Evolutionary conservation across 2,329 filamentous ascomycete species (phyloP), one percentile per base, ranked within the genome.

Genomic region (Arthrobotrys entomopaga): DNA sequence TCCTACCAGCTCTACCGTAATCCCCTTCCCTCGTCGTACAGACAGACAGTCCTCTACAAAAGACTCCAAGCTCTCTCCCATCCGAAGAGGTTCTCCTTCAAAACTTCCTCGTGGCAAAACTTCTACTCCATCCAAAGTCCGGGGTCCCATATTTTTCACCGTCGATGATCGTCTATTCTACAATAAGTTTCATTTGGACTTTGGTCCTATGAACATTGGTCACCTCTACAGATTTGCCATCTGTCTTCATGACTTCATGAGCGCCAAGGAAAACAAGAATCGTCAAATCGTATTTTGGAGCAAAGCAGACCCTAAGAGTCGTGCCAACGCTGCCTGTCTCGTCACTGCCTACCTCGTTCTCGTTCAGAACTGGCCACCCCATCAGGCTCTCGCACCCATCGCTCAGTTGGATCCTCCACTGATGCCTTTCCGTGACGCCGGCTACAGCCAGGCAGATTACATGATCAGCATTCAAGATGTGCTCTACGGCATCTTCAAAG

Each of bases 121-220:
- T 0, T 53, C 67, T 19, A 75, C 77, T 48, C 73, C 75, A 4
- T 79, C 83, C 24, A 81, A 83, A 71, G 82, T 85, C n/a, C 83
- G 85, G 61, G 87, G 86, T 77, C 95, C 95, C 0, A 93, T 91
- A 81, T 99, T 98, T 84, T 99, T 99, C 83, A 94, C 92, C 58
- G 89, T 98, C 78, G 95, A 99, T 81, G 92, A 96, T 80, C 90
- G 86, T 46, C 88, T 99, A 50, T 86, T 97, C 53, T 99, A 99
- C 86, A 99, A 99, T 82, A 93, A 94, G 34, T 99, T 99, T 83
- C 93, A 98, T 83, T 93, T 96, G 80, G 95, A 99, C 83, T 99
- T 99, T 82, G 95, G 95, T 79, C 95, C 95, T 79, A 85, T 99
- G 72, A 95, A 99, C 84, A 96, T 99, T 78, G 95, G 95, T 24